Evolutionary conservation across 495 filamentous ascomycete species (phyloP), one percentile per base, ranked within the genome.

Genomic region (Aspergillus wentii): DNA sequence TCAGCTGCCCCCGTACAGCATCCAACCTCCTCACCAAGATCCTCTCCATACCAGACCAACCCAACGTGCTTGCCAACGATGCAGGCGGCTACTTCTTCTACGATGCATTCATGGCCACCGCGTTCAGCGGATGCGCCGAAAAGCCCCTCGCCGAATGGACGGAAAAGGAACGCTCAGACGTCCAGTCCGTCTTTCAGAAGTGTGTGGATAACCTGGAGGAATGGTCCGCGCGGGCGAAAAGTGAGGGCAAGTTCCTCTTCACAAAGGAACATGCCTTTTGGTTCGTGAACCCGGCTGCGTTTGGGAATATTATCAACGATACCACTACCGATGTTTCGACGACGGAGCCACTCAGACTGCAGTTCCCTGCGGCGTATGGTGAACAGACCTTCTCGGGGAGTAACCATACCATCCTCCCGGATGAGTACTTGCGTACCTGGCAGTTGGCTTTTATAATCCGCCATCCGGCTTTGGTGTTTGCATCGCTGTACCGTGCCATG

Each of bases 21-120:
- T 68, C 63, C 8, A 69, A 71, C 40, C 48, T 69, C 8, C 46
- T 71, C 4, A 22, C 63, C 14, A 58, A 53, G 28, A 50, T 71
- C 7, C 44, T 71, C 5, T 54, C 60, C 20, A 46, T 71, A n/a
- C 39, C 51, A 0, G 46, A 65, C 8, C 69, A 71, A 37, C 56
- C 54, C 3, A 31, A 57, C n/a, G 30, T 52, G 5, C 17, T 52
- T 17, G 44, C 49, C 17, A 61, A 37, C 25, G 31, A 42, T 2
- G 45, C 43, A 14, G 60, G 57, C 9, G 68, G 68, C 11, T 72
- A 72, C 33, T 70, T 63, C 40, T 67, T 70, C 38, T 40, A 49
- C 23, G 33, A 42, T 7, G 43, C 51, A 21, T 53, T 57, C 27
- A 16, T 49, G 26, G 17, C 26, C 10, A 28, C 22, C 11, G 18